These are phyloP conservation scores for Eucalyptus pumila DNA, from an alignment of 345 rosid genomes.

Conservation along the genomic window DNA sequence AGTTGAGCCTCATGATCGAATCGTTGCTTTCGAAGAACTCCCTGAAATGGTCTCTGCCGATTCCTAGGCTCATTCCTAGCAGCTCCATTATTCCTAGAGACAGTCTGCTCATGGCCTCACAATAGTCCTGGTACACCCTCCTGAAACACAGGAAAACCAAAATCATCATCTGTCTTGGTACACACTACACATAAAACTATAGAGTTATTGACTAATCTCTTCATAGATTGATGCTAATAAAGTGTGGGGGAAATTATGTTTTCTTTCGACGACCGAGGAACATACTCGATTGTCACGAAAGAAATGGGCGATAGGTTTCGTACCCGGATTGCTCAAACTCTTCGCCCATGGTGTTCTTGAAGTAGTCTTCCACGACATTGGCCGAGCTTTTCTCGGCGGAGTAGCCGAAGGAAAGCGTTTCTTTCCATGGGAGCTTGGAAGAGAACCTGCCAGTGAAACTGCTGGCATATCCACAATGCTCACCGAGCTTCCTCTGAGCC, in stretches of 20 bases:
- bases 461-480: conserved; percentile 87
- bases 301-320: background rate
- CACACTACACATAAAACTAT: background rate
- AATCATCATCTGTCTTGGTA: background rate
- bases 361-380: conserved; percentile 43
- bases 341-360: conserved; percentile 48
- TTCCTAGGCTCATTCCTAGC: conserved; percentile 65
- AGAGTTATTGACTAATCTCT: background rate
- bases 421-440: conserved; percentile 95
- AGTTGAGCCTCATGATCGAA: conserved; percentile 94
- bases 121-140: conserved; percentile 66
- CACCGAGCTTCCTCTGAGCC: conserved; percentile 75
- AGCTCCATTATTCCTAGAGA: conserved; percentile 93
- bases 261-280: background rate
- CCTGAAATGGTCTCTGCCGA: conserved; percentile 39
- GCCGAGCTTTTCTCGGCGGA: conserved; percentile 28
- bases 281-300: background rate
- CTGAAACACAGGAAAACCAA: conserved; percentile 11
- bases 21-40: conserved; percentile 74
- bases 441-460: conserved; percentile 95
- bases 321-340: conserved; percentile 66
- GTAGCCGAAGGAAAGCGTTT: conserved; percentile 72
- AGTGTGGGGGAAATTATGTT: background rate
- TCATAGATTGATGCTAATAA: background rate
- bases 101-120: conserved; percentile 76